phyloP scores from a whole-genome alignment of 495 filamentous ascomycete genomes.

The Astrothelium macrocarpum region DNA sequence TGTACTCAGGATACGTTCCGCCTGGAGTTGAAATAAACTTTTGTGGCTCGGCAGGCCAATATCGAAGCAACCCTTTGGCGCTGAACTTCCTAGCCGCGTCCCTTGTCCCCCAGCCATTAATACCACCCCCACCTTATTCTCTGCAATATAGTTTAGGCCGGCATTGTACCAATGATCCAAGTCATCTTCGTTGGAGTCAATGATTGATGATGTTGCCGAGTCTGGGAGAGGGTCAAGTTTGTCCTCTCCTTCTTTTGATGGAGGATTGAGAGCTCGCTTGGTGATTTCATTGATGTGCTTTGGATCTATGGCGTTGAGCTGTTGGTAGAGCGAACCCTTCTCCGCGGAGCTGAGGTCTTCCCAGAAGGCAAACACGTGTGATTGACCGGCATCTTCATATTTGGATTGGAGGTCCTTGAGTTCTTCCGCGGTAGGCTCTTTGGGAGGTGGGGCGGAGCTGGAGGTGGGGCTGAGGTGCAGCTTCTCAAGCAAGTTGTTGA shows the following conservation, averaged over 20 bases:
- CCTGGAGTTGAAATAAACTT: conserved; percentile 94
- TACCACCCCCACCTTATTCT: conserved; percentile 89
- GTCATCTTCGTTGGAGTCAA: conserved; percentile 75
- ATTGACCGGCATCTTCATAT: conserved; percentile 72
- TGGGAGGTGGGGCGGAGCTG: conserved; percentile 33
- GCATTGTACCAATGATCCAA: conserved; percentile 74
- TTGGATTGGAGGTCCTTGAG: conserved; percentile 64
- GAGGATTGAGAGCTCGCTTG: conserved; percentile 67
- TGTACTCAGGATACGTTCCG: conserved; percentile 82
- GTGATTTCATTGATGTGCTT: conserved; percentile 73
- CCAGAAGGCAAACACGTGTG: conserved; percentile 86
- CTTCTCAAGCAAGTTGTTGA: conserved; percentile 52
- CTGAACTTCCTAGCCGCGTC: conserved; percentile 86
- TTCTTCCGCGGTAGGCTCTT: conserved; percentile 62
- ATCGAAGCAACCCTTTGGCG: conserved; percentile 92
- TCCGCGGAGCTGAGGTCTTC: conserved; percentile 63
- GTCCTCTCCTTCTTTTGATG: conserved; percentile 43
- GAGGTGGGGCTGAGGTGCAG: conserved; percentile 39
- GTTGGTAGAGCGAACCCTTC: conserved; percentile 69
- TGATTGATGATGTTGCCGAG: conserved; percentile 77
- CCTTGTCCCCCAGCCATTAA: conserved; percentile 97
- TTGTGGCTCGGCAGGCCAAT: conserved; percentile 89
- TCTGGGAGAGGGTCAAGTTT: conserved; percentile 83
- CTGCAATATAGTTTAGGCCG: conserved; percentile 76
- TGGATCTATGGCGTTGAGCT: conserved; percentile 72